These are phyloP conservation scores for Mycosphaerella sp. DNA, from an alignment of 2,329 filamentous ascomycete species.

Conservation along the genomic window DNA sequence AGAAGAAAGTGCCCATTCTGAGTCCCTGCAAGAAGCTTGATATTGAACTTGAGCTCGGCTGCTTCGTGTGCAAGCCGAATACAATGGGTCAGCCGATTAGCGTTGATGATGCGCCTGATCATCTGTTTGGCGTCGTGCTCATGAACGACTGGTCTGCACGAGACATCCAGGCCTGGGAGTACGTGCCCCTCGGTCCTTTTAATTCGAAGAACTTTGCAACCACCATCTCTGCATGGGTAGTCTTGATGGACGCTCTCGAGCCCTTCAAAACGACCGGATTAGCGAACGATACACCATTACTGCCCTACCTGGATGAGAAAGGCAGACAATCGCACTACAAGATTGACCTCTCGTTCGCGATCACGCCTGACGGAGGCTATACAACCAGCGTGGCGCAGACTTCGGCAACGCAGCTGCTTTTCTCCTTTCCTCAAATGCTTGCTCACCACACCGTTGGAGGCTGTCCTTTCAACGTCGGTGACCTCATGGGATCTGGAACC, in stretches of 20 bases:
- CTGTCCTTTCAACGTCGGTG: constrained; percentile 66
- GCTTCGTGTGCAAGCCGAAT: constrained; percentile 62
- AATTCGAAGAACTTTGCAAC: constrained; percentile 79
- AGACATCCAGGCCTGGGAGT: constrained; percentile 80
- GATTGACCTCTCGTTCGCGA: constrained; percentile 61
- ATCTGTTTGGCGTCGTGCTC: constrained; percentile 72
- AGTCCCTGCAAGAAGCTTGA: constrained; percentile 62
- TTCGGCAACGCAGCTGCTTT: constrained; percentile 63
- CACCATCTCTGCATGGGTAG: constrained; percentile 72
- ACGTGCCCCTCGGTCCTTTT: constrained; percentile 70
- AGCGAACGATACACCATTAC: constrained; percentile 48
- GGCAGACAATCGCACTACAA: constrained; percentile 57
- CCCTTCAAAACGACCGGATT: constrained; percentile 57
- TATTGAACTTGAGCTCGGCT: constrained; percentile 73
- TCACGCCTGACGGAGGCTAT: constrained; percentile 45
- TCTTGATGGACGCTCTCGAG: constrained; percentile 68
- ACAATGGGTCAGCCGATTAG: constrained; percentile 57
- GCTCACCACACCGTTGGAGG: constrained; percentile 71
- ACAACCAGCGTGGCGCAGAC: constrained; percentile 49
- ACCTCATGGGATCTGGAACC: constrained; percentile 71
- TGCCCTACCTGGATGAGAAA: constrained; percentile 60
- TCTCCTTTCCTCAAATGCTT: constrained; percentile 77
- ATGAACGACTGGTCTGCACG: constrained; percentile 85
- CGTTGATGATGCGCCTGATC: constrained; percentile 59
- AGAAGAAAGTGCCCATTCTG: constrained; percentile 57